phyloP scores from a whole-genome alignment of 2,329 filamentous ascomycete species.

The Pseudohalonectria lignicola region DNA sequence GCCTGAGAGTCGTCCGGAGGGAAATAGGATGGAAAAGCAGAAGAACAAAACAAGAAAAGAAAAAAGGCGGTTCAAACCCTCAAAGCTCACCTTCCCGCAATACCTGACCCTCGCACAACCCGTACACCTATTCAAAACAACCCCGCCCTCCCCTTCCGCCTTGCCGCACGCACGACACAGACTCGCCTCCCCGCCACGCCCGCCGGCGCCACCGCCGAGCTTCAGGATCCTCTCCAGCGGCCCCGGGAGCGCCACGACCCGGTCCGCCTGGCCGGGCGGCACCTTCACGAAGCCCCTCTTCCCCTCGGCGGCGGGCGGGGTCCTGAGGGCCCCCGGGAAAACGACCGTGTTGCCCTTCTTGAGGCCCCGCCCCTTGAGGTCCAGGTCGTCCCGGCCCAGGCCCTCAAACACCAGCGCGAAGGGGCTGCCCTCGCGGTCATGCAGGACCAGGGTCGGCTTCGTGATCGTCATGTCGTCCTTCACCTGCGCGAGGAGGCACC shows the following conservation, averaged over 20 bases:
- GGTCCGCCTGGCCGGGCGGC: slow-evolving; percentile 16
- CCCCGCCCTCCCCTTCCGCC: slow-evolving; percentile 11
- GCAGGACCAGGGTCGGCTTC: slow-evolving; percentile 34
- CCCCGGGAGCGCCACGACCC: slow-evolving; percentile 22
- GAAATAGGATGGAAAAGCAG: not conserved
- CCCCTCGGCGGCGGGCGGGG: slow-evolving; percentile 19
- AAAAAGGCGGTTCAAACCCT: no score
- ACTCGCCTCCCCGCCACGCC: slow-evolving; percentile 5
- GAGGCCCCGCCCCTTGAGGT: slow-evolving; percentile 19
- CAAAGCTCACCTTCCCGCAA: slow-evolving; percentile 32
- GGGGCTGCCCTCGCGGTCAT: slow-evolving; percentile 24
- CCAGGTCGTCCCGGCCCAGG: slow-evolving; percentile 19
- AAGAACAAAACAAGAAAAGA: not conserved
- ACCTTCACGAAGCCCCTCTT: slow-evolving; percentile 28
- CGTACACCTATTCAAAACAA: slow-evolving; percentile 24
- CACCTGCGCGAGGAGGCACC: slow-evolving; percentile 32
- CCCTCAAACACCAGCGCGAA: slow-evolving; percentile 37
- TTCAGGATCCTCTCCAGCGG: slow-evolving; percentile 16
- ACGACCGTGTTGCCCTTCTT: slow-evolving; percentile 27
- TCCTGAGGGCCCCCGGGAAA: slow-evolving; percentile 21
- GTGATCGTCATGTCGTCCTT: slow-evolving; percentile 36
- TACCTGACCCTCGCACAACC: slow-evolving; percentile 32
- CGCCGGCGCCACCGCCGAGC: slow-evolving; percentile 2
- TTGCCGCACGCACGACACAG: slow-evolving; percentile 16
- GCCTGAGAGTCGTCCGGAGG: no score